These are phyloP conservation scores for Scedosporium apiospermum DNA, from an alignment of 2,329 filamentous ascomycete species.

Conservation along the genomic window DNA sequence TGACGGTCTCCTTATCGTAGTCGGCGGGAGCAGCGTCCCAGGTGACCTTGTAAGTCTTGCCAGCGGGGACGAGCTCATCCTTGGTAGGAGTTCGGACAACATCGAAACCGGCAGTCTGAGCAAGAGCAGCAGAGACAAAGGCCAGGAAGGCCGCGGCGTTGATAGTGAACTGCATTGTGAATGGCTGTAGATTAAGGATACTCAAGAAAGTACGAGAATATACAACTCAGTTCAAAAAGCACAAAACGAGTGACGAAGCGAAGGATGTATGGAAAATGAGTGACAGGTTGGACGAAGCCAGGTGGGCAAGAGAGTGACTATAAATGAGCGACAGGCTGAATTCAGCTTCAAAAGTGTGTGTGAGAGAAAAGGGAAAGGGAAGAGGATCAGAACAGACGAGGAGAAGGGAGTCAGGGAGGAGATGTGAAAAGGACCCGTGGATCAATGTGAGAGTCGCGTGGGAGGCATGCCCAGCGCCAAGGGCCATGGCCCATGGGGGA, in stretches of 20 bases:
- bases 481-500: too few relatives aligned
- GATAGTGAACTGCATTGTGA: conserved; percentile 46
- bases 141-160: conserved; percentile 40
- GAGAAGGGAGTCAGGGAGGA: not conserved
- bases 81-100: conserved; percentile 37
- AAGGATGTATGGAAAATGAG: conserved; percentile 3
- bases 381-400: not conserved
- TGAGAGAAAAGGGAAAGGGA: not conserved
- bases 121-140: conserved; percentile 38
- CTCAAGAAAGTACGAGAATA: not conserved
- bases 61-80: conserved; percentile 35
- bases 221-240: not conserved
- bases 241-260: conserved; percentile 3
- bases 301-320: conserved; percentile 1
- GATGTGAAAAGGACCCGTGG: not conserved
- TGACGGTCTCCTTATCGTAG: conserved; percentile 34
- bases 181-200: not conserved
- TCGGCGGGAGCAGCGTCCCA: conserved; percentile 34
- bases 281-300: not conserved
- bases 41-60: conserved; percentile 37
- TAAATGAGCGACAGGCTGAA: conserved; percentile 6
- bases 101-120: conserved; percentile 48
- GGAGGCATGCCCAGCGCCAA: not conserved
- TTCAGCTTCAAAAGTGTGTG: not conserved
- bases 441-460: not conserved